Percentiles rank a stretch among this genome's conserved stretches.
These are phyloP conservation scores for Xylaria curta DNA, from an alignment of 495 filamentous ascomycete species.

Conservation along the genomic window DNA sequence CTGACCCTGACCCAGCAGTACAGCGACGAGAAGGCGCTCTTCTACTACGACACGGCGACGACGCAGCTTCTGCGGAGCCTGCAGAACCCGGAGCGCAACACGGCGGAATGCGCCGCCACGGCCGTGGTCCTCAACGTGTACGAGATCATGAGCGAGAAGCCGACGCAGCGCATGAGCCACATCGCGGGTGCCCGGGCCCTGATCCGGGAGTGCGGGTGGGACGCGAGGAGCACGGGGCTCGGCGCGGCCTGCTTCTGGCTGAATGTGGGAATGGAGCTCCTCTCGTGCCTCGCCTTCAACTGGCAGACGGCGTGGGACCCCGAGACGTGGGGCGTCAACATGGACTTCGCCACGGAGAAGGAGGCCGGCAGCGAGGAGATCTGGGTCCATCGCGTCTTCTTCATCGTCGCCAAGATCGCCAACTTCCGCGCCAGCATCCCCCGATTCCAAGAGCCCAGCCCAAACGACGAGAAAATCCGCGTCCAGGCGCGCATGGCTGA, in stretches of 20 bases:
- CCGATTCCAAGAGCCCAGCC: conserved; percentile 62
- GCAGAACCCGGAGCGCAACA: conserved; percentile 83
- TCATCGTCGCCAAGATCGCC: conserved; percentile 85
- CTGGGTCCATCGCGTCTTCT: conserved; percentile 92
- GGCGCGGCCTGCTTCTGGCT: conserved; percentile 95
- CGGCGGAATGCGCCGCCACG: conserved; percentile 84
- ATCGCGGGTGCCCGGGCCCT: conserved; percentile 85
- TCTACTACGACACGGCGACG: conserved; percentile 85
- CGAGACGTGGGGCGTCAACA: conserved; percentile 88
- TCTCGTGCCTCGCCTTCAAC: conserved; percentile 85
- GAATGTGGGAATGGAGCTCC: conserved; percentile 87
- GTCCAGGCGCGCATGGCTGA: conserved; percentile 71
- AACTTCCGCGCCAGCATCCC: conserved; percentile 78
- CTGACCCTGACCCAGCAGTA: conserved; percentile 75
- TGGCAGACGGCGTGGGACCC: conserved; percentile 92
- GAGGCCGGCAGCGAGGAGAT: conserved; percentile 69
- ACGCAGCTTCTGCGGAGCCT: conserved; percentile 72
- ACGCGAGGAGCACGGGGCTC: conserved; percentile 76
- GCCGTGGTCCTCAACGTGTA: conserved; percentile 91
- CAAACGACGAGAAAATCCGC: conserved; percentile 66
- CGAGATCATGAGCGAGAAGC: conserved; percentile 84
- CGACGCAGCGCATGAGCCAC: conserved; percentile 80
- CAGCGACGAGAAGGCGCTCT: conserved; percentile 75
- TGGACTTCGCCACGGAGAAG: conserved; percentile 64
- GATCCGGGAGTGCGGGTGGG: conserved; percentile 92